A percentile compares a stretch with the other conserved stretches of the same genome.
Evolutionary conservation across 495 filamentous ascomycete species (phyloP).

Genomic region (Friedmanniomyces simplex): DNA sequence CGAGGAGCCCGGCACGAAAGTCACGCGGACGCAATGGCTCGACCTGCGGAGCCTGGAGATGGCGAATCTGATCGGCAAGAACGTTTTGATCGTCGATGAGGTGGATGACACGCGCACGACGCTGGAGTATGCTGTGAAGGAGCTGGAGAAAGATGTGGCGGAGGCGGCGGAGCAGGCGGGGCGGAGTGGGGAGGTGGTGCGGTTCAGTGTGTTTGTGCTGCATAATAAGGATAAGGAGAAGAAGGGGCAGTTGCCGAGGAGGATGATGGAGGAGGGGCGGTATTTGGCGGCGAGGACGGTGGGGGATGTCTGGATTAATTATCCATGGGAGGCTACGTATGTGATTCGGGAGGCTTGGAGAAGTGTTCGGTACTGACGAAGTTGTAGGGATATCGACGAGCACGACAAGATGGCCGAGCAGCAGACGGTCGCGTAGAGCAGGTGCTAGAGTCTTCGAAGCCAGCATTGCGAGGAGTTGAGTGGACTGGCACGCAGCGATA

Average conservation of each 20-base stretch:
- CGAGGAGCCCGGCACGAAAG: conserved; percentile 78
- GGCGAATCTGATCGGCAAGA: conserved; percentile 88
- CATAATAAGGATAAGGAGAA: conserved; percentile 89
- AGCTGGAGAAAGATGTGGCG: conserved; percentile 95
- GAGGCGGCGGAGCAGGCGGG: conserved; percentile 62
- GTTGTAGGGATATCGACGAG: conserved; percentile 65
- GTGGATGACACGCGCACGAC: conserved; percentile 98
- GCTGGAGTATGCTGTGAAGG: conserved; percentile 89
- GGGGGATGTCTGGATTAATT: conserved; percentile 93
- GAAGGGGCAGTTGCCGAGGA: conserved; percentile 75
- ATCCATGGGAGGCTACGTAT: conserved; percentile 97
- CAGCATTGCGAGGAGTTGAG: neutral
- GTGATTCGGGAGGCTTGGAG: conserved; percentile 35
- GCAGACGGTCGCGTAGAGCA: conserved; percentile 11
- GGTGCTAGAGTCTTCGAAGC: neutral
- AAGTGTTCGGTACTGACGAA: neutral
- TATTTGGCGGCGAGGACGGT: conserved; percentile 86
- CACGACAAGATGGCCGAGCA: conserved; percentile 61
- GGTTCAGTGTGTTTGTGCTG: conserved; percentile 88
- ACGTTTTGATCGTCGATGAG: conserved; percentile 96
- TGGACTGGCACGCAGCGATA: neutral
- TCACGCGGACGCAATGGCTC: conserved; percentile 96
- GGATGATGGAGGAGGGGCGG: conserved; percentile 61
- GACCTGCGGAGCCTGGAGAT: conserved; percentile 84
- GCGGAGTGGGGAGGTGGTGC: conserved; percentile 52